Conservation (phyloP, 331 rosid species). For the Cydonia oblonga region DNA sequence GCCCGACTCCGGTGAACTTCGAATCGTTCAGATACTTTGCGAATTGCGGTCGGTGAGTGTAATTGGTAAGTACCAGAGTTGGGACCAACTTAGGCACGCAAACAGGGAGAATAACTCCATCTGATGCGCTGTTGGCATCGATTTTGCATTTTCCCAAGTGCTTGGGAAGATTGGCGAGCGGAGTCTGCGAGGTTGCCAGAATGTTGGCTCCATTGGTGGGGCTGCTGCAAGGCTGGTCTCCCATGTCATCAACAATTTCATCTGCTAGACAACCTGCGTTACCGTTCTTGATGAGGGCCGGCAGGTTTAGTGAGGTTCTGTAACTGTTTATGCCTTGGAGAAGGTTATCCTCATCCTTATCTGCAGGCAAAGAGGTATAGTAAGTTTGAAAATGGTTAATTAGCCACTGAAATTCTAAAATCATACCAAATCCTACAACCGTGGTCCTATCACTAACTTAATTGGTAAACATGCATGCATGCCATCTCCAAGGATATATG, state of each 20-base stretch:
- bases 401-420: not conserved
- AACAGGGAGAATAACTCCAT: constrained; percentile 45
- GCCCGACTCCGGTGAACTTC: constrained; percentile 32
- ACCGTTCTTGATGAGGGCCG: constrained; percentile 23
- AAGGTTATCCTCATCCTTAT: constrained; percentile 45
- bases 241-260: constrained; percentile 48
- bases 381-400: not conserved
- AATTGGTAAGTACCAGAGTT: constrained; percentile 27
- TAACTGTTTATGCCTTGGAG: constrained; percentile 67
- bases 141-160: constrained; percentile 25
- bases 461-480: not conserved
- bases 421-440: not conserved
- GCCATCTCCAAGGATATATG: too few relatives aligned
- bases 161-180: constrained; percentile 28
- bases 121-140: constrained; percentile 28
- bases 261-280: constrained; percentile 67
- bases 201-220: constrained; percentile 16
- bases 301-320: constrained; percentile 30
- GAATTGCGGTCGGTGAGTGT: constrained; percentile 19
- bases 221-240: constrained; percentile 40
- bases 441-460: not conserved
- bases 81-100: constrained; percentile 29
- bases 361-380: constrained; percentile 6
- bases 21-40: constrained; percentile 36
- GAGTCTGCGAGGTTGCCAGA: constrained; percentile 5